Evolutionary conservation across 305 asterid species (phyloP), one percentile per base, ranked within the genome.

Genomic region (Solanum chacoense): DNA sequence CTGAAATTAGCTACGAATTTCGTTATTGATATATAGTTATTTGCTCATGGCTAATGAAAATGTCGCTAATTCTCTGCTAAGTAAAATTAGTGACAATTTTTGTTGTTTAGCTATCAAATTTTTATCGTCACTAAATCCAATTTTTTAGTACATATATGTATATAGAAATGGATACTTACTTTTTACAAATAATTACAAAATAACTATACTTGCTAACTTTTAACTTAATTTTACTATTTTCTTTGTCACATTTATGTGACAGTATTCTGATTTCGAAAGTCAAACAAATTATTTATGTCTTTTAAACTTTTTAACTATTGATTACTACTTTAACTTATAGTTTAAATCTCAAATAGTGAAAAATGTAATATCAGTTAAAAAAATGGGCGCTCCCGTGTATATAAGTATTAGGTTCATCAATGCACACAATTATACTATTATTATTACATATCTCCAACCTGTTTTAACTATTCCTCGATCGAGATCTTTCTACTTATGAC

Each of bases 11-110:
- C 24, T 18, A 18, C 0, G 11, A 55, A 55, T 1, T 18, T 55
- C 3, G 9, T 50, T 0, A 0, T 0, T 55, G 24, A 7, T 55
- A 0, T 7, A 10, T 55, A 0, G 24, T 0, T 18, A 55, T 20
- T 20, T 45, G 3, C 63, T 45, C 22, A 0, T 45, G 63, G 22
- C 63, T 45, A 45, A 55, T 55, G 24, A 55, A 55, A 18, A 7
- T 18, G 10, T 55, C 10, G 24, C 10, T 55, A 55, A 18, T 55
- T 55, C 11, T 55, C 22, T 7, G 11, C 67, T 55, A 55, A 45
- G 67, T 55, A 55, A 18, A 55, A 55, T 18, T 55, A 20, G 24
- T 20, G 67, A 55, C 5, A 55, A 0, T 0, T 55, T 18, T 55
- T 55, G 0, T 0, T 55, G 67, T 55, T 55, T 55, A 55, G 67